Conservation (phyloP, 2,329 filamentous ascomycete genomes). For the Aureobasidium melanogenum region DNA sequence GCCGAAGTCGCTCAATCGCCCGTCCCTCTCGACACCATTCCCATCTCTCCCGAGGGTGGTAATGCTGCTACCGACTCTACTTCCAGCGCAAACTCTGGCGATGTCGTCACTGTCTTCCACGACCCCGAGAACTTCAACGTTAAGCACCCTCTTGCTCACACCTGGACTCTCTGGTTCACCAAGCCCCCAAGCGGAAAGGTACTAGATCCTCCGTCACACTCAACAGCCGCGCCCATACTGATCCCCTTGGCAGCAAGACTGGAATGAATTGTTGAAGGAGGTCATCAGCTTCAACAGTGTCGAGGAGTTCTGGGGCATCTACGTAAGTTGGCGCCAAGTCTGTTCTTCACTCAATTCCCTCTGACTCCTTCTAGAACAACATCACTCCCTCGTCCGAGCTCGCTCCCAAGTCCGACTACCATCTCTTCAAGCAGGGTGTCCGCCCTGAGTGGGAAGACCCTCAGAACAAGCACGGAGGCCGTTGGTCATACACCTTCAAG, state of each 20-base stretch:
- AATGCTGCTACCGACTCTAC: constrained; percentile 37
- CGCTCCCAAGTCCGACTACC: constrained; percentile 96
- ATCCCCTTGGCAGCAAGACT: constrained; percentile 56
- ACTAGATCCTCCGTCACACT: neutral
- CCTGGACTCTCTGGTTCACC: constrained; percentile 99
- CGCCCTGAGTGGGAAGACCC: constrained; percentile 97
- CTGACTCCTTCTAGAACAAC: constrained; percentile 65
- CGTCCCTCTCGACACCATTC: constrained; percentile 47
- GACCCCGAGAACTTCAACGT: constrained; percentile 98
- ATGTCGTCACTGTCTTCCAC: constrained; percentile 90
- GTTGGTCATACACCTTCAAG: constrained; percentile 98
- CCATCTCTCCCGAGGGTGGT: constrained; percentile 43
- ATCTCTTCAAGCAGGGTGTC: constrained; percentile 96
- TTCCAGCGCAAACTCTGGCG: constrained; percentile 33
- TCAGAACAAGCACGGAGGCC: constrained; percentile 98
- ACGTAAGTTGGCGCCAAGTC: constrained; percentile 54
- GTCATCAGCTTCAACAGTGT: constrained; percentile 98
- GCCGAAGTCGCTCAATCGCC: constrained; percentile 34
- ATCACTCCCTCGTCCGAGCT: constrained; percentile 94
- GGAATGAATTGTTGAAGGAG: constrained; percentile 96
- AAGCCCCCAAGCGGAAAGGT: constrained; percentile 96
- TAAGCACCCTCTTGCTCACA: constrained; percentile 95
- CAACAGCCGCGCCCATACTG: neutral
- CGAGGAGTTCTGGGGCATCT: constrained; percentile 99
- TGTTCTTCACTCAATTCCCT: neutral